Percentiles rank a stretch among this genome's conserved stretches.
phyloP scores from a whole-genome alignment of 345 rosid genomes.

The Mercurialis annua region DNA sequence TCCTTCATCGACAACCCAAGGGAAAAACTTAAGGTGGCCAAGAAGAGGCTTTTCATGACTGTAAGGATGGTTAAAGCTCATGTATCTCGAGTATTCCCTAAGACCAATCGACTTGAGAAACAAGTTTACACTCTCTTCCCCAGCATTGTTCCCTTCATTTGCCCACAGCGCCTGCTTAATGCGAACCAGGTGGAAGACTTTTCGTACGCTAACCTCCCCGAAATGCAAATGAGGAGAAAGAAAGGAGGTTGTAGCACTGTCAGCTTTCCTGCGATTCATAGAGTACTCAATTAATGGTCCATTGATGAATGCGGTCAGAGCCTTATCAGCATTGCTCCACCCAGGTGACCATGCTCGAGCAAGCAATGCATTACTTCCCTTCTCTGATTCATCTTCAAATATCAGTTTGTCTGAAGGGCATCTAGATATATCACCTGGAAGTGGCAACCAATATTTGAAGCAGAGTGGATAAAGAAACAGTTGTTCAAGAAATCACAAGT shows the following conservation, averaged over 20 bases:
- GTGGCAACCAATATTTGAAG: conserved; percentile 7
- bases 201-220: conserved; percentile 96
- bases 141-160: conserved; percentile 85
- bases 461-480: not conserved
- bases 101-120: conserved; percentile 96
- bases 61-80: conserved; percentile 91
- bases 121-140: conserved; percentile 91
- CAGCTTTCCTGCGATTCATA: conserved; percentile 84
- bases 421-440: conserved; percentile 69
- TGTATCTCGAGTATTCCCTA: conserved; percentile 87
- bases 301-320: conserved; percentile 76
- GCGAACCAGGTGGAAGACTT: conserved; percentile 88
- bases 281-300: conserved; percentile 90
- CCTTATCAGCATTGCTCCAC: conserved; percentile 91
- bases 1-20: conserved; percentile 83
- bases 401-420: conserved; percentile 63
- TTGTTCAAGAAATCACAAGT: not conserved
- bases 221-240: conserved; percentile 97
- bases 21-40: conserved; percentile 89
- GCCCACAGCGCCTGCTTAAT: conserved; percentile 93
- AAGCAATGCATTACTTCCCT: conserved; percentile 94
- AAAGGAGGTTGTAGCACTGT: conserved; percentile 93
- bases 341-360: conserved; percentile 99
- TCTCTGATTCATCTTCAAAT: conserved; percentile 91
- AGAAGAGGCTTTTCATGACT: conserved; percentile 93